Evolutionary conservation across 163 green algal species (phyloP), one percentile per base, ranked within the genome.

Genomic region (Chlamydomonas reinhardtii): DNA sequence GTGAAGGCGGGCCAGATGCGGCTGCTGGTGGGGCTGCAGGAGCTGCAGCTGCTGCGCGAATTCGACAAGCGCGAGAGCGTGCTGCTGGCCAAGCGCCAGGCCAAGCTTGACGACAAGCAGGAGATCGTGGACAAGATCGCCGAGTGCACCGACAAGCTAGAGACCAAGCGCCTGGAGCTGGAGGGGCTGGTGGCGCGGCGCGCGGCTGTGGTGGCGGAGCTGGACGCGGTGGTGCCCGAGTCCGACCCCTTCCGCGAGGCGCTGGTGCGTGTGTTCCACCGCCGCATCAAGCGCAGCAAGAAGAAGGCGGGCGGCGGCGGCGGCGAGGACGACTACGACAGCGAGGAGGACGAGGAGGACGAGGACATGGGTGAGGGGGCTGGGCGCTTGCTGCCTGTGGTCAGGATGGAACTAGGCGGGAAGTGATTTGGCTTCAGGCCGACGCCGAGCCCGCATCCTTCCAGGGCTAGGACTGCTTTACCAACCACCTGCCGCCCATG

Each of bases 281-380:
- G 85, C 11, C 92, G 92, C 37, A 95, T 97, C 85, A 97, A 97
- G 93, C 92, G 94, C 71, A 83, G 43, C 66, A 94, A 95, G 78
- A 94, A 95, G 83, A 93, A 92, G 68, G 87, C 83, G 32, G 85
- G 64, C 86, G 92, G 37, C 15, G 88, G 86, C 31, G 88, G 91
- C 61, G 91, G 92, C 14, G 91, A 91, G 12, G 64, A 91, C 29
- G 92, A 95, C 69, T 90, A 89, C 25, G 91, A 91, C 48, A 90
- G 94, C 2, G 92, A 94, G 22, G 94, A 95, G 16, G 90, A 87
- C 27, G 82, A 91, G 39, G 88, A 87, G 16, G 82, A 91, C 6
- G 88, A 83, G 35, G 89, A 92, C 52, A 88, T 89, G 56, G 89
- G 86, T 84, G 84, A 56, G 69, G 34, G 25, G 8, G 71, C 4